Base-by-base conservation (phyloP, 257 asterid genomes). In the Craterostigma plantagineum region DNA sequence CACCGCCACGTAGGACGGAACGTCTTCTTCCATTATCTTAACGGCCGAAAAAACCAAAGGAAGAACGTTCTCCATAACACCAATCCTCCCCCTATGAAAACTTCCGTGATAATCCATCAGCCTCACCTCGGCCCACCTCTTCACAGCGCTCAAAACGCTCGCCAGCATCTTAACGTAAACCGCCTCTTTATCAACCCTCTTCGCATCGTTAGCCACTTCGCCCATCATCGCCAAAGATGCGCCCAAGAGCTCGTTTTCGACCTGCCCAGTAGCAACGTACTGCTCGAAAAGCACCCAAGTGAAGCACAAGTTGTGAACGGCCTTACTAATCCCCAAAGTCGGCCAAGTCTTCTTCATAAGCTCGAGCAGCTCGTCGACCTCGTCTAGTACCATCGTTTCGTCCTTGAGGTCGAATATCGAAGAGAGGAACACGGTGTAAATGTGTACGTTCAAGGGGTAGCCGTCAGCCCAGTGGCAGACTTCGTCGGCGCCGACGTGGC, bases 391-490 rank as follows among this genome's bases (percentile, higher is more conserved):
- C 34, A 67, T 40, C 0, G 93, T 76, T 43, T 77, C 92, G 0
- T 90, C 95, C 49, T 65, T 79, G 0, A 58, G 11, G 48, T 82
- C 98, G 7, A 79, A 90, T 14, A 82, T 47, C 0, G 84, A 52
- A 11, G 33, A 35, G 4, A 90, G 54, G 0, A 90, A 70, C 0
- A 91, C 61, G 0, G 42, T 44, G 54, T 90, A 90, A 16, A 76
- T 67, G 13, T 90, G 77, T 7, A 72, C 63, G 18, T 79, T 90
- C 9, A 90, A 64, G 7, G 93, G 95, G 51, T 72, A 79, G 1
- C 95, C 95, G 46, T 90, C 93, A 0, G 95, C 98, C 98, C 98
- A 90, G 16, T 72, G 95, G 57, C 93, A 90, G 11, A 75, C 55
- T 41, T 82, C 93, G 4, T 84, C 70, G 0, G 67, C 64, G 9